Evolutionary conservation across 1,139 yeast species (phyloP).

Genomic region (Torulaspora globosa): DNA sequence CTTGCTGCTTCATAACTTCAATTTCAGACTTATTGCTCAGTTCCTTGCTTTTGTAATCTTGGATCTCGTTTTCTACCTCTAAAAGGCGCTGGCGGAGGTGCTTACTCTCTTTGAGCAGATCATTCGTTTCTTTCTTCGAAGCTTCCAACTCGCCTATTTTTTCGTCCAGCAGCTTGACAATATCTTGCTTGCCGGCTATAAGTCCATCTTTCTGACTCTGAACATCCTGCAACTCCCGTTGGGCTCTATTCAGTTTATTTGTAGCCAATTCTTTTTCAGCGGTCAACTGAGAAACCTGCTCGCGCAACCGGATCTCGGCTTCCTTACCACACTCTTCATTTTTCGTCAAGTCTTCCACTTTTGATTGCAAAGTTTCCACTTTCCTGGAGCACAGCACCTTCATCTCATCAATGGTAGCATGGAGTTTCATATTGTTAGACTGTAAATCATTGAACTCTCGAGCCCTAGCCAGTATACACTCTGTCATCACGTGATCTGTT

Average conservation of each 20-base stretch:
- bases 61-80: constrained; percentile 38
- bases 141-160: constrained; percentile 13
- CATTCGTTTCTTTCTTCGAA: constrained; percentile 9
- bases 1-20: constrained; percentile 41
- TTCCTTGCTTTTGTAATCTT: constrained; percentile 37
- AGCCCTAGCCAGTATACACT: constrained; percentile 2
- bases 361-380: constrained; percentile 40
- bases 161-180: constrained; percentile 35
- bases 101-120: constrained; percentile 9
- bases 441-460: constrained; percentile 13
- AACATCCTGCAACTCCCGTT: constrained; percentile 50
- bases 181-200: constrained; percentile 33
- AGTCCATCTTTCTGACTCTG: constrained; percentile 46
- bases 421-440: constrained; percentile 11
- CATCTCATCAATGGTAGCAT: constrained; percentile 51
- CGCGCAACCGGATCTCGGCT: constrained; percentile 35
- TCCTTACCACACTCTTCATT: constrained; percentile 45
- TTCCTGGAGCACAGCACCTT: constrained; percentile 41
- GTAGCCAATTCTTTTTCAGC: constrained; percentile 35
- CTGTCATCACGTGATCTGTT: background rate
- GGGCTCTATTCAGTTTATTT: constrained; percentile 40
- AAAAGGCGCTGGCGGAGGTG: constrained; percentile 9
- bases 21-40: constrained; percentile 39
- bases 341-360: constrained; percentile 39
- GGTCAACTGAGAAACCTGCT: constrained; percentile 32